Base-by-base conservation (phyloP, 2,329 filamentous ascomycete genomes). In the Leptographium radiaticola region DNA sequence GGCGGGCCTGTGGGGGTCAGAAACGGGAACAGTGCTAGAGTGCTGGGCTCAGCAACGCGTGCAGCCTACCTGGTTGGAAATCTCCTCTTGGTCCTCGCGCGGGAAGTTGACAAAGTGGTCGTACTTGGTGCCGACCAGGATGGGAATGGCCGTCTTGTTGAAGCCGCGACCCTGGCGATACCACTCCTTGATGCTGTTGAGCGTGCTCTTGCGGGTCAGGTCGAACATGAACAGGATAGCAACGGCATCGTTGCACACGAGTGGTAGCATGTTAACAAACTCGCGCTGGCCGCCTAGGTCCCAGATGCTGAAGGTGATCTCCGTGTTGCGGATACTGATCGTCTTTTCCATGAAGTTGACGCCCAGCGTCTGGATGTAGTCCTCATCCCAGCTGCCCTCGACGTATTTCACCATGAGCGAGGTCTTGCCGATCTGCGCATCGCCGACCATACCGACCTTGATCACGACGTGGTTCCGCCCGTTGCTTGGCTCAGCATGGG, bases 331-430 rank as follows among this genome's bases (percentile, higher is more conserved):
- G 70, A 98, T 98, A 58, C 89, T 95, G 66, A 98, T 98, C 39
- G 93, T 98, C 78, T 98, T 98, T 70, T 98, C 93, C 93, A 98
- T 98, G 71, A 98, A 98, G 70, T 98, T 98, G 70, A 98, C 93
- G 61, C 93, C 93, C 46, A 98, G 74, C 25, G 93, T 98, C 72
- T 98, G 93, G 65, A 98, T 98, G 70, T 98, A 98, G 68, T 98
- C 93, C 72, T 98, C 93, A 69, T 98, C 93, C 89, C 93, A 98
- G 70, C 90, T 96, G 56, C 93, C 93, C 72, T 98, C 93, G 54
- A 98, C 93, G 66, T 98, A 98, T 70, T 98, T 98, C 65, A 98
- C 93, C 93, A 98, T 98, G 66, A 98, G 72, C 59, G 90, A 96
- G 18, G 93, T 98, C 79, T 98, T 98, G 66, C 93, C 93, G 62